Evolutionary conservation across 768 basidiomycete genomes (phyloP), one percentile per base, ranked within the genome.

Genomic region (Xanthoconium stramineum): DNA sequence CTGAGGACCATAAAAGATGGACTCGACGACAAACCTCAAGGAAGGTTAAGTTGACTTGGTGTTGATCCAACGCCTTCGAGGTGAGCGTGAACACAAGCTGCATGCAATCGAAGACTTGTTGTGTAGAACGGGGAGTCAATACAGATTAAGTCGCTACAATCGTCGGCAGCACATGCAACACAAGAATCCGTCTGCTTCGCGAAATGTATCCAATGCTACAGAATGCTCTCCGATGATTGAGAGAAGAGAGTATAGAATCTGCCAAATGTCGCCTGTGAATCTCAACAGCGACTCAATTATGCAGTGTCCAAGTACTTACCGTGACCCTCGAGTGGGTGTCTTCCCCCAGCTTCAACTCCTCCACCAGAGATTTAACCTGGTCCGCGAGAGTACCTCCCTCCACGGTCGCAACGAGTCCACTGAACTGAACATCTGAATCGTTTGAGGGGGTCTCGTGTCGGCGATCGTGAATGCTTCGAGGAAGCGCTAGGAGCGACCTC

Each of bases 121-220:
- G 72, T 45, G 75, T 75, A 4, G 71, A 66, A 1, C 75, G 68
- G 3, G 72, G 63, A 10, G 57, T 65, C 33, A 69, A 60, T 35
- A 67, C 61, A 19, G 70, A 65, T 53, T 66, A 63, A 3, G 56
- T 57, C 12, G 61, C 58, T 50, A 78, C 69, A 0, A 88, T 69
- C 0, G 82, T 83, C 1, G 89, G 87, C 5, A 94, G 75, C 32
- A 88, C 78, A 61, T 83, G 88, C 72, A 91, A 73, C 11, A 83
- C 80, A 19, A 92, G 74, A 66, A 91, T 1, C 91, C 91, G 58
- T 93, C 91, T 64, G 88, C 75, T 64, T 91, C 88, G 6, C 91
- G 78, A 69, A 94, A 93, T 19, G 86, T 83, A 53, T 86, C 84
- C 68, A 86, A 88, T 12, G 88, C 88, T 42, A 68, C 74, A 3